Conservation (phyloP, 495 filamentous ascomycete species). For the Penicillium coprophilum region DNA sequence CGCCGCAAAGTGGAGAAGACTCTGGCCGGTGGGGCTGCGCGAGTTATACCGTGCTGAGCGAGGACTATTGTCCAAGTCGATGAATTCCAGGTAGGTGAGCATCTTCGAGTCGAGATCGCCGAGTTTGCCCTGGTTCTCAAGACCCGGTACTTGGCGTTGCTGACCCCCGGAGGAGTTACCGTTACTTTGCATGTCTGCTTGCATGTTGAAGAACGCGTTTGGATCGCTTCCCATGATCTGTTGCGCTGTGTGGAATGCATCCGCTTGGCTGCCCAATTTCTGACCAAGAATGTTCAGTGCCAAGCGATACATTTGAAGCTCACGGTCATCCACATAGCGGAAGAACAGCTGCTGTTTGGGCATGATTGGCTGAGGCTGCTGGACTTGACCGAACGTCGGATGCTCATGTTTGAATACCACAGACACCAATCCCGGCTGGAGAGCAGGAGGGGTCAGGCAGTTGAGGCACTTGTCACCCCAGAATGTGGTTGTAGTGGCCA, state of each 20-base stretch:
- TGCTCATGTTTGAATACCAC: constrained; percentile 70
- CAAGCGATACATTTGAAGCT: constrained; percentile 61
- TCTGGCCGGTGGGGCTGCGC: constrained; percentile 65
- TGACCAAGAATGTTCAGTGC: constrained; percentile 49
- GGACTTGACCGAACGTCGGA: constrained; percentile 49
- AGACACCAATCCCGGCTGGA: constrained; percentile 65
- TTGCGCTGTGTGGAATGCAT: constrained; percentile 51
- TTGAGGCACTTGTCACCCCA: constrained; percentile 84
- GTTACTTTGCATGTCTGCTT: constrained; percentile 47
- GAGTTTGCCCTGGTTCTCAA: constrained; percentile 42
- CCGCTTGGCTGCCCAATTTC: constrained; percentile 49
- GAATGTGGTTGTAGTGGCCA: constrained; percentile 76
- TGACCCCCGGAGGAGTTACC: constrained; percentile 39
- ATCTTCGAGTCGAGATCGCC: constrained; percentile 68
- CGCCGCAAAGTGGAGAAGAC: constrained; percentile 78
- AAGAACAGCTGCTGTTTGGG: constrained; percentile 63
- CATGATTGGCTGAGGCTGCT: constrained; percentile 45
- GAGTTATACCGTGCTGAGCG: constrained; percentile 64
- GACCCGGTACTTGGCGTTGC: constrained; percentile 47
- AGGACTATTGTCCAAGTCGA: constrained; percentile 74
- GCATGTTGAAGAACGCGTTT: constrained; percentile 44
- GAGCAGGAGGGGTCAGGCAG: constrained; percentile 75
- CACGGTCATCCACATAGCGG: constrained; percentile 76
- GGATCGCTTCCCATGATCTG: constrained; percentile 52
- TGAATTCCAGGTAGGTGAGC: constrained; percentile 70